Evolutionary conservation across 805 yeast genomes (phyloP), one percentile per base, ranked within the genome.

Genomic region (Ogataea pignaliae): DNA sequence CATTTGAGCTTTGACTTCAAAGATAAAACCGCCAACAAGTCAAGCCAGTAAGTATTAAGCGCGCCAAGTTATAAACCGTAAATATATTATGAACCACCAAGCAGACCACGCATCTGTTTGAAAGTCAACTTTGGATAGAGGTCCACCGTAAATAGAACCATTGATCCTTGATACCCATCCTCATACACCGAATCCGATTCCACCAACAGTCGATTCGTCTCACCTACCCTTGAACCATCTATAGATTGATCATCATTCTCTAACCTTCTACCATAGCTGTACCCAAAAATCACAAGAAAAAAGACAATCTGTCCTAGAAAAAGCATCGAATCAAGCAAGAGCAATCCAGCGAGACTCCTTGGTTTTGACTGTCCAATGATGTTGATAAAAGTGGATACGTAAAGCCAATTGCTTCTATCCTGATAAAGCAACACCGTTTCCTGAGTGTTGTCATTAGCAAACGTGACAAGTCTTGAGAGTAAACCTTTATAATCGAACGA

Each of bases 321-420:
- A 3, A 61, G 45, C 3, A 42, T 13, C 6, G 51, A 11, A 41
- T 62, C 67, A 12, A 59, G 35, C 1, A 41, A 3, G 2, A 59
- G 16, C 3, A 61, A 30, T 3, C 46, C 56, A 2, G 39, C 3
- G 15, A 18, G 38, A 16, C 37, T 42, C 3, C 43, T 26, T 3
- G 45, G 33, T 14, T 46, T 45, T 31, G 52, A 39, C 39, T 63
- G 62, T 8, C 67, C 67, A 11, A 63, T 50, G 18, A 63, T 41
- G 40, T 59, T 54, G 38, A 63, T 50, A 39, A 60, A 52, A 7
- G 55, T 40, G 3, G 58, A 47, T 11, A 49, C 46, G 41, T 55
- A 50, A 3, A 37, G 39, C 40, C 53, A 61, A 31, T 48, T 52
- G 10, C 35, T 40, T 29, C 39, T 44, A 14, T 45, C 39, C 33